Conservation (phyloP, 306 rosid species). For the Cucumis melo region DNA sequence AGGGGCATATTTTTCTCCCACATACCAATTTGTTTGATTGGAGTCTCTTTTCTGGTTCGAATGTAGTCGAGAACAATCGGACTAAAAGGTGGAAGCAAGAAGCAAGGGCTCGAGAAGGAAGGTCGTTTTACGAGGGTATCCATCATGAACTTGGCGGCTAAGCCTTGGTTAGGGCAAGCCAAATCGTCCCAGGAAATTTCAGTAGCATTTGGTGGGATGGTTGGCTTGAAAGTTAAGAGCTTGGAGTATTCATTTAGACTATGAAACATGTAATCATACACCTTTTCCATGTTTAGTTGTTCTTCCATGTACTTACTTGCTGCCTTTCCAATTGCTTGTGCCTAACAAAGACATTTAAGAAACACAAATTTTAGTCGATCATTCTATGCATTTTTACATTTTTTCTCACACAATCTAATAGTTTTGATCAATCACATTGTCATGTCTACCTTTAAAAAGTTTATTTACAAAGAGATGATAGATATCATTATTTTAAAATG, state of each 20-base stretch:
- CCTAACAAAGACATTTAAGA: conserved; percentile 19
- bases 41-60: conserved; percentile 20
- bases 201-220: conserved; percentile 26
- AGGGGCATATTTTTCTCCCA: conserved; percentile 24
- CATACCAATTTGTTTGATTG: conserved; percentile 26
- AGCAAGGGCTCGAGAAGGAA: conserved; percentile 33
- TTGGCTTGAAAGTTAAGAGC: conserved; percentile 52
- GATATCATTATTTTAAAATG: too few species aligned
- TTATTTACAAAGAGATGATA: too few species aligned
- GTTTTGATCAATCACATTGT: not conserved
- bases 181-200: conserved; percentile 53
- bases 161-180: conserved; percentile 39
- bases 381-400: too few species aligned
- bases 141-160: conserved; percentile 32
- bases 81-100: conserved; percentile 44
- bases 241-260: conserved; percentile 43
- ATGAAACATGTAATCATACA: conserved; percentile 78
- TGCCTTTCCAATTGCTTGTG: conserved; percentile 45
- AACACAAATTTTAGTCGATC: too few species aligned
- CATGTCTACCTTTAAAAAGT: too few species aligned
- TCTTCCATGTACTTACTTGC: conserved; percentile 46
- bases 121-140: conserved; percentile 59
- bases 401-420: too few species aligned
- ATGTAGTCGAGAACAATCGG: conserved; percentile 32
- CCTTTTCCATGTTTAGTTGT: conserved; percentile 55